phyloP scores from a whole-genome alignment of 192 early-diverging fungal species.

The Entomortierella parvispora region DNA sequence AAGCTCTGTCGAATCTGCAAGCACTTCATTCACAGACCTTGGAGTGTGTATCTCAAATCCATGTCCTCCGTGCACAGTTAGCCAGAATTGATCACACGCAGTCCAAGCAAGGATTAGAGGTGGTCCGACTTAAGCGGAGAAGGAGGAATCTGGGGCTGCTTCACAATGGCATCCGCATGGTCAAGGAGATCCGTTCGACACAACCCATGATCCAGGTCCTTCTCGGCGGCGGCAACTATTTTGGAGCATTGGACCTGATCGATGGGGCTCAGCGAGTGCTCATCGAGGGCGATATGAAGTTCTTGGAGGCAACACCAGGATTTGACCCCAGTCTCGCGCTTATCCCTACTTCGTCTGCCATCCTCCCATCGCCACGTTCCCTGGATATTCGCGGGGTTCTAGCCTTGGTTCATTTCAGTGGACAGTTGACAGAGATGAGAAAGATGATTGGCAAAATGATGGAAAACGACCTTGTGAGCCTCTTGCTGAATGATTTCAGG shows the following conservation, averaged over 20 bases:
- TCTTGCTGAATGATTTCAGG: constrained; percentile 72
- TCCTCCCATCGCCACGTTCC: constrained; percentile 33
- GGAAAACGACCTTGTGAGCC: constrained; percentile 75
- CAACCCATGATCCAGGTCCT: constrained; percentile 88
- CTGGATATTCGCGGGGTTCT: constrained; percentile 71
- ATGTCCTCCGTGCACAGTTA: constrained; percentile 78
- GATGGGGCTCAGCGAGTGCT: constrained; percentile 77
- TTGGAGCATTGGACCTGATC: constrained; percentile 90
- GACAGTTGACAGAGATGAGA: constrained; percentile 72
- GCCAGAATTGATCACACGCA: constrained; percentile 67
- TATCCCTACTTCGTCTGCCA: constrained; percentile 54
- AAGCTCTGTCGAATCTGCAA: constrained; percentile 92
- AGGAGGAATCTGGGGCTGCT: constrained; percentile 77
- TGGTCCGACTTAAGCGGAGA: constrained; percentile 82
- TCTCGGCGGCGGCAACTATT: constrained; percentile 82
- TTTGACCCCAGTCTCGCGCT: constrained; percentile 45
- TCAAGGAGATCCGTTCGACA: constrained; percentile 80
- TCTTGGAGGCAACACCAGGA: constrained; percentile 39
- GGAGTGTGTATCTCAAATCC: constrained; percentile 89
- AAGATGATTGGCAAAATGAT: constrained; percentile 75
- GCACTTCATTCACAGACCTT: constrained; percentile 92
- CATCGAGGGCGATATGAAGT: constrained; percentile 59
- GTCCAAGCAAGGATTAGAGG: constrained; percentile 82
- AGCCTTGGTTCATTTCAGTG: constrained; percentile 66
- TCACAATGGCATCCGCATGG: constrained; percentile 73